Evolutionary conservation across 345 rosid genomes (phyloP).

Genomic region (Rhodamnia rubescens): DNA sequence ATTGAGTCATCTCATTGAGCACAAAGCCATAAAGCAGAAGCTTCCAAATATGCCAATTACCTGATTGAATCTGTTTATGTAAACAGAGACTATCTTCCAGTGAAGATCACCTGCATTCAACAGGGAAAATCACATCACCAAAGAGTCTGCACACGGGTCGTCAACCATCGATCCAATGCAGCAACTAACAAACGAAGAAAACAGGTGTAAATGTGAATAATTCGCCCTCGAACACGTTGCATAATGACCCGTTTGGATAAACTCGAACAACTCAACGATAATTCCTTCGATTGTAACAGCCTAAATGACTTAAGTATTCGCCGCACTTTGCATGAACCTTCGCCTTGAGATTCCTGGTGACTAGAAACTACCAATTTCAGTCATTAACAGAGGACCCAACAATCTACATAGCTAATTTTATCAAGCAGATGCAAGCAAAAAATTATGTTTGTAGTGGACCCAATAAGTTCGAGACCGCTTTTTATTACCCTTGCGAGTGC

Average conservation of each 20-base stretch:
- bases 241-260: neutral
- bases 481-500: constrained; percentile 76
- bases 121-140: neutral
- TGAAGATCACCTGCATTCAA: constrained; percentile 79
- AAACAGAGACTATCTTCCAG: constrained; percentile 90
- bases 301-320: neutral
- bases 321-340: neutral
- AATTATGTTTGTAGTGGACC: neutral
- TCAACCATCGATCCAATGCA: neutral
- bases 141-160: neutral
- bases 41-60: constrained; percentile 14
- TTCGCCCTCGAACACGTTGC: neutral
- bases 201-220: neutral
- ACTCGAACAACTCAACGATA: neutral
- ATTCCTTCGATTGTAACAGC: neutral
- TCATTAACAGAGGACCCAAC: neutral
- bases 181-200: neutral
- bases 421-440: neutral
- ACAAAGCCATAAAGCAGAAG: neutral
- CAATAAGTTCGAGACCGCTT: neutral
- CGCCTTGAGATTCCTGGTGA: neutral
- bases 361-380: neutral
- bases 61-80: constrained; percentile 72
- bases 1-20: constrained; percentile 7
- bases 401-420: neutral